A percentile compares a stretch with the other conserved stretches of the same genome.
phyloP scores from a whole-genome alignment of 352 stramenopile species.

The Peronospora belbahrii region DNA sequence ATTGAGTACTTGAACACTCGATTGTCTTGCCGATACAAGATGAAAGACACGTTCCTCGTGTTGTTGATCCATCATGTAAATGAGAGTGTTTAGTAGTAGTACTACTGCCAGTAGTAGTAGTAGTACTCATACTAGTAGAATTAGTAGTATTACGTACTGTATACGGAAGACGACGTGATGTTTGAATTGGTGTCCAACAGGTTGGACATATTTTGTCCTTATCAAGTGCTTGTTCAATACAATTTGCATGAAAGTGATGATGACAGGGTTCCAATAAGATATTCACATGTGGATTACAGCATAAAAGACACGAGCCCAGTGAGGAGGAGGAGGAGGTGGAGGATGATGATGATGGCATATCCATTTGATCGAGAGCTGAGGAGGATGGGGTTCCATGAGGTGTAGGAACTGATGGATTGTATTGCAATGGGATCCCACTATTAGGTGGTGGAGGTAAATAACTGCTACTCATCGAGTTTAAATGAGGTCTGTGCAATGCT shows the following conservation, averaged over 20 bases:
- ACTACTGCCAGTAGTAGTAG: not conserved
- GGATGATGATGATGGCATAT: conserved; percentile 3
- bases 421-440: conserved; percentile 12
- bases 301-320: conserved; percentile 28
- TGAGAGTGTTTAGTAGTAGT: too few relatives aligned
- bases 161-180: conserved; percentile 44
- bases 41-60: too few relatives aligned
- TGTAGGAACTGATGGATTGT: not conserved
- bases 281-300: conserved; percentile 33
- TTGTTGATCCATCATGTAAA: too few relatives aligned
- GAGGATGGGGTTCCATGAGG: too few relatives aligned
- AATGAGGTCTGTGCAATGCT: conserved; percentile 18
- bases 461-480: conserved; percentile 14
- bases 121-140: too few relatives aligned
- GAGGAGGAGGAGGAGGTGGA: too few relatives aligned
- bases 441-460: conserved; percentile 20
- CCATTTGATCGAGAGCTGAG: not conserved
- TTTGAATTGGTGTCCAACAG: conserved; percentile 68
- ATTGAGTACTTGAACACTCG: not conserved
- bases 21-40: too few relatives aligned
- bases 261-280: conserved; percentile 53
- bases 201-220: conserved; percentile 75
- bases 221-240: conserved; percentile 58
- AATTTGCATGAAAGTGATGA: conserved; percentile 74
- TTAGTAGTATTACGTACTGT: too few relatives aligned